Evolutionary conservation across 257 asterid species (phyloP).

Genomic region (Fraxinus pennsylvanica): DNA sequence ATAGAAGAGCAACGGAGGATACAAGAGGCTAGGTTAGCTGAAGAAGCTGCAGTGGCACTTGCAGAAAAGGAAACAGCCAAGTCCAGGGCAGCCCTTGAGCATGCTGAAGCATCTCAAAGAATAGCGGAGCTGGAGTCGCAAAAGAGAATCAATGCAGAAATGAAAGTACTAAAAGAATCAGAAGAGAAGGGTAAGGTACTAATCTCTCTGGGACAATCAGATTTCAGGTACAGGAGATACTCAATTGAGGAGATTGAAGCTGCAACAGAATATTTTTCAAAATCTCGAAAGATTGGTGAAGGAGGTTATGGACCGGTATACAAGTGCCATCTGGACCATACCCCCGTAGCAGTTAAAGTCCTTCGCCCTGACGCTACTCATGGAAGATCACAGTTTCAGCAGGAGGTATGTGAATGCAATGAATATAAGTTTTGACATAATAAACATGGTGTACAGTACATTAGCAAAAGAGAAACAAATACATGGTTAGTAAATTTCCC

Average conservation of each 20-base stretch:
- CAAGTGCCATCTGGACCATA: constrained; percentile 82
- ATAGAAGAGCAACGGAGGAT: constrained; percentile 50
- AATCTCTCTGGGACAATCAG: constrained; percentile 32
- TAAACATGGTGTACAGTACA: neutral
- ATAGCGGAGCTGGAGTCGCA: constrained; percentile 81
- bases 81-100: constrained; percentile 47
- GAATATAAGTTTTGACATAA: neutral
- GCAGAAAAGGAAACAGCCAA: constrained; percentile 55
- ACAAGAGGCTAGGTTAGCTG: constrained; percentile 56
- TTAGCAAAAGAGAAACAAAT: neutral
- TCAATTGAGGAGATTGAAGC: constrained; percentile 85
- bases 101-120: constrained; percentile 77
- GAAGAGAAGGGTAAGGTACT: constrained; percentile 47
- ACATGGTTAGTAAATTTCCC: neutral
- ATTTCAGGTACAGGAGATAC: constrained; percentile 68
- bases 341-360: constrained; percentile 93
- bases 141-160: constrained; percentile 72
- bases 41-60: constrained; percentile 51
- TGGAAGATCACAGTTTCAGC: constrained; percentile 92
- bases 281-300: constrained; percentile 80
- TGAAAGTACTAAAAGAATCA: constrained; percentile 63
- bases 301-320: constrained; percentile 97
- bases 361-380: constrained; percentile 96
- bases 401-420: constrained; percentile 58
- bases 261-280: constrained; percentile 77